Conservation (phyloP, 257 asterid genomes). For the Parsonsia alboflavescens region DNA sequence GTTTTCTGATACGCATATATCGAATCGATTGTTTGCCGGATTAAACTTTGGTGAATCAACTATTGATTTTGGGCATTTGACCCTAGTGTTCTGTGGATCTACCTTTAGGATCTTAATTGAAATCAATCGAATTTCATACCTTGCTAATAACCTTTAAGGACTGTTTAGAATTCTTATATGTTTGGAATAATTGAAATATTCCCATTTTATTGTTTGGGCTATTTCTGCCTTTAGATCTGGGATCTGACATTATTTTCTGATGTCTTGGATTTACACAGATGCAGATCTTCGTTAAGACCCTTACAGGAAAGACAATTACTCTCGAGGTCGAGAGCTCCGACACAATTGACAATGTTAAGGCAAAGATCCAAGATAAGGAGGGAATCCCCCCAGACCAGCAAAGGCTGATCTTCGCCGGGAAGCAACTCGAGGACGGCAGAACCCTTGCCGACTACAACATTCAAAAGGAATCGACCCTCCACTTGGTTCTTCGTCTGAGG, state of each 20-base stretch:
- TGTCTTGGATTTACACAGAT: slow-evolving; percentile 24
- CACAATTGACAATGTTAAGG: slow-evolving; percentile 41
- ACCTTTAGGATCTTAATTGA: not conserved
- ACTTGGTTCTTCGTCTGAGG: slow-evolving; percentile 18
- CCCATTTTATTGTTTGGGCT: no score
- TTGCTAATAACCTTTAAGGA: no score
- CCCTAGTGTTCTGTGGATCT: not conserved
- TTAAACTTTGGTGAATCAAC: not conserved
- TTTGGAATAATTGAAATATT: no score
- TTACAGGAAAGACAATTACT: slow-evolving; percentile 53
- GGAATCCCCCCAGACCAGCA: slow-evolving; percentile 23
- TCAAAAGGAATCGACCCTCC: slow-evolving; percentile 19
- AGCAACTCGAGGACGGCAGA: slow-evolving; percentile 14
- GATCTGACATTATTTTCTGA: not conserved
- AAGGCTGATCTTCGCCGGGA: slow-evolving; percentile 16
- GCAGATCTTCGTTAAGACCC: no score
- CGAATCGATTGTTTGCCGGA: not conserved
- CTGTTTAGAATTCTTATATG: no score
- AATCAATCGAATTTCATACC: not conserved
- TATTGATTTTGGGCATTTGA: not conserved
- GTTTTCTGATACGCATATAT: not conserved
- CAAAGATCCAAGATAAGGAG: slow-evolving; percentile 29
- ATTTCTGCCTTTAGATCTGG: not conserved
- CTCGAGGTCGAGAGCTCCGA: slow-evolving; percentile 39
- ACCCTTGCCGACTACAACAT: slow-evolving; percentile 21